A percentile compares a stretch with the other conserved stretches of the same genome.
phyloP scores from a whole-genome alignment of 2,329 filamentous ascomycete genomes.

The Metarhizium robertsii region DNA sequence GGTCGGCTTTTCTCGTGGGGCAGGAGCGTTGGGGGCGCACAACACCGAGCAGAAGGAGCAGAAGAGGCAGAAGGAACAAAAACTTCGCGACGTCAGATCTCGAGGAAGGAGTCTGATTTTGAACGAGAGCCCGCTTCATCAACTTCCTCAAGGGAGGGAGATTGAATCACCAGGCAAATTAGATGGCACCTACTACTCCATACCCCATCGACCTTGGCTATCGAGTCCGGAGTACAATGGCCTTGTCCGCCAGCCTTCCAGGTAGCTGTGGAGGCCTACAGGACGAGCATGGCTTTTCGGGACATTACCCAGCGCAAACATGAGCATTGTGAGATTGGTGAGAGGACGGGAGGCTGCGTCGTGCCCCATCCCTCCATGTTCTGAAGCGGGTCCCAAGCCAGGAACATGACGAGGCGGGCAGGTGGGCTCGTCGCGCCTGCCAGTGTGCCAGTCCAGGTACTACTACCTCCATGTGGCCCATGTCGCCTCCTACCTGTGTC shows the following conservation, averaged over 20 bases:
- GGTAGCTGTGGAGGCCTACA: neutral
- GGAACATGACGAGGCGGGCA: constrained; percentile 2
- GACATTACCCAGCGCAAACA: constrained; percentile 1
- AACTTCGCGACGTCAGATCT: neutral
- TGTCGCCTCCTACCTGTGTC: neutral
- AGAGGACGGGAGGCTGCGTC: constrained; percentile 9
- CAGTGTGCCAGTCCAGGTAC: no score
- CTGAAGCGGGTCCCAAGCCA: neutral
- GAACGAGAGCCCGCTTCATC: neutral
- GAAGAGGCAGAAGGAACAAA: neutral
- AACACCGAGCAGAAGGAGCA: neutral
- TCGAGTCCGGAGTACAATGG: no score
- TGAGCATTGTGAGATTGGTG: constrained; percentile 17
- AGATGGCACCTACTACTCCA: neutral
- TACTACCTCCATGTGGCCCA: no score
- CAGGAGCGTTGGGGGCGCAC: neutral
- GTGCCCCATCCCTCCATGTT: neutral
- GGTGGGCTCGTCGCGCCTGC: constrained; percentile 1
- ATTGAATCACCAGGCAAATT: neutral
- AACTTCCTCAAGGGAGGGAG: constrained; percentile 4
- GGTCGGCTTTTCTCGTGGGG: neutral
- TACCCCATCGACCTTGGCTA: no score
- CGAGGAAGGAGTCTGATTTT: neutral
- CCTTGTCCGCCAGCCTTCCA: no score
- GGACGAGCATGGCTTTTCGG: neutral